Evolutionary conservation across 768 basidiomycete species (phyloP).

Genomic region (Boletus coccyginus): DNA sequence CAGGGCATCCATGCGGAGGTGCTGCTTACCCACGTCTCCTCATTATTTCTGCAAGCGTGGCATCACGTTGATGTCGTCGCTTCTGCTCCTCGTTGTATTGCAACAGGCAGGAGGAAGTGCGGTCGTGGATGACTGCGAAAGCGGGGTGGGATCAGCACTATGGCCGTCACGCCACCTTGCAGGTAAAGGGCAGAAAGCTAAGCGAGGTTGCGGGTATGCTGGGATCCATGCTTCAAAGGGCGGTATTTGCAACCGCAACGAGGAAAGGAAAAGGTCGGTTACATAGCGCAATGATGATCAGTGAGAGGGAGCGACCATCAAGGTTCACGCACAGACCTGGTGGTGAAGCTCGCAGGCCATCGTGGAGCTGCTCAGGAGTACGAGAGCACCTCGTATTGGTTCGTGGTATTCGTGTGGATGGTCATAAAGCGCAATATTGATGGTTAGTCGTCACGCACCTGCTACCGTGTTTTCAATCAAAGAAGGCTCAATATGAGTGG

Average conservation of each 20-base stretch:
- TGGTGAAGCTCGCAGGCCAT: neutral
- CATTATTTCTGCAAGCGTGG: constrained; percentile 25
- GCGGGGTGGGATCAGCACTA: constrained; percentile 19
- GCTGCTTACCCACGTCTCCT: constrained; percentile 22
- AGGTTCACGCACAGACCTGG: constrained; percentile 10
- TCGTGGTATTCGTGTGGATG: constrained; percentile 7
- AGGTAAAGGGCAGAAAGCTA: constrained; percentile 26
- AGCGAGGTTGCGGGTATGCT: constrained; percentile 25
- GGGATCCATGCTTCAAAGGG: constrained; percentile 18
- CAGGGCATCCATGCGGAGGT: constrained; percentile 11
- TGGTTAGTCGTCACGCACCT: constrained; percentile 9
- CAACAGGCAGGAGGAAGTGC: constrained; percentile 22
- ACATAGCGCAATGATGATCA: constrained; percentile 6
- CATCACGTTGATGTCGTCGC: constrained; percentile 28
- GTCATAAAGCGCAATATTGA: neutral
- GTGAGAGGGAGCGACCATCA: constrained; percentile 6
- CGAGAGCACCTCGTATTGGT: neutral
- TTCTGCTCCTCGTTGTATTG: constrained; percentile 24
- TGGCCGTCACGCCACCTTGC: constrained; percentile 24
- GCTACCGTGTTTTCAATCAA: constrained; percentile 16
- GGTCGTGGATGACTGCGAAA: constrained; percentile 23
- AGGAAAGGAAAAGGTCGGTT: constrained; percentile 3
- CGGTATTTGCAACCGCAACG: constrained; percentile 15
- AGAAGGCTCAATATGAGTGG: constrained; percentile 17
- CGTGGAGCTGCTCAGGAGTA: neutral